Conservation (phyloP, 2,329 filamentous ascomycete species). For the Apiospora saccharicola region DNA sequence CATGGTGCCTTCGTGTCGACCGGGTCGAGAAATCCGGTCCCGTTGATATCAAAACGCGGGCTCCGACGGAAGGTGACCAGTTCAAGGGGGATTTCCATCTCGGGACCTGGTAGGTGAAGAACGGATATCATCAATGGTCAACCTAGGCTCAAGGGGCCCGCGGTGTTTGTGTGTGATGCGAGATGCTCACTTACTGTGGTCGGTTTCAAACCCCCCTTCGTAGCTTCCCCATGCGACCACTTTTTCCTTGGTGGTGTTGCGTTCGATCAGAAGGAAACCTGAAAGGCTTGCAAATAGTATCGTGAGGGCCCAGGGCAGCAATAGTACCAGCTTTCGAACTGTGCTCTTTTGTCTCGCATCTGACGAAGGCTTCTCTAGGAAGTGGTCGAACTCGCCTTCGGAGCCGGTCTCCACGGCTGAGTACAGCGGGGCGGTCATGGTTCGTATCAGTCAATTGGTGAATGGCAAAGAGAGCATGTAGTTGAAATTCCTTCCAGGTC, state of each 20-base stretch:
- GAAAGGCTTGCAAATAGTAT: background rate
- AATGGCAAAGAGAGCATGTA: background rate
- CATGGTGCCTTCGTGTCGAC: background rate
- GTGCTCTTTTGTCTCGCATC: background rate
- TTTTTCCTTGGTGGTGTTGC: background rate
- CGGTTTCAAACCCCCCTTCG: background rate
- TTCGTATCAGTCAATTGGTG: background rate
- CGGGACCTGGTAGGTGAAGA: background rate
- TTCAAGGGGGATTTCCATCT: background rate
- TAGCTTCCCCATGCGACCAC: background rate
- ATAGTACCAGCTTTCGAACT: background rate
- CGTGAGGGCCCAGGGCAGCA: background rate
- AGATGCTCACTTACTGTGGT: constrained; percentile 4
- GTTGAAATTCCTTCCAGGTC: background rate
- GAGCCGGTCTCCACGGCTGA: background rate
- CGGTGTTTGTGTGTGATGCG: background rate
- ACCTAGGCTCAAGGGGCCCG: background rate
- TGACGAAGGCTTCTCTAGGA: background rate
- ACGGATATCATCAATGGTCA: background rate
- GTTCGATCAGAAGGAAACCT: background rate
- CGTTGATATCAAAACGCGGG: background rate
- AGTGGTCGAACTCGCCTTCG: constrained; percentile 15
- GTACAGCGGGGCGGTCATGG: background rate
- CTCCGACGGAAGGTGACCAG: constrained; percentile 5
- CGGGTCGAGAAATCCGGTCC: background rate